Evolutionary conservation across 108 stramenopile genomes (phyloP), one percentile per base, ranked within the genome.

Genomic region (Skeletonema tropicum): DNA sequence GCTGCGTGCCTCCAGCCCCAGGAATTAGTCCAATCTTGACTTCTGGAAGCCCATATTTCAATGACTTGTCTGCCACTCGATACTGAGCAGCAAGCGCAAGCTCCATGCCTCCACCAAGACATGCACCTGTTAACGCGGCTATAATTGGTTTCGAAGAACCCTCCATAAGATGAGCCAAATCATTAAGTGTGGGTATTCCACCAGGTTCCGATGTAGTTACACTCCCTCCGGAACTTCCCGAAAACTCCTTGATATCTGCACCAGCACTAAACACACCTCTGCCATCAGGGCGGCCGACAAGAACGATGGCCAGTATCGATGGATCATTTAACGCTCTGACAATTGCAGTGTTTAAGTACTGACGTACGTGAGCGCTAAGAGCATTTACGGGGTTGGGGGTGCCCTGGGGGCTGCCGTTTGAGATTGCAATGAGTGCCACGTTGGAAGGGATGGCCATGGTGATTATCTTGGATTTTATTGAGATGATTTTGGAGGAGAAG

Each of bases 181-280:
- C 90, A 17, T 82, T 76, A 67, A 96, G 75, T 6, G 86, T 83
- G 1, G 79, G 80, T 36, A 83, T 74, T 71, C 57, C 66, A 10
- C 42, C 64, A 15, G 55, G 46, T 14, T 58, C 73, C 32, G 77
- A 67, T 32, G 74, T 59, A n/a, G 80, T 60, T 5, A 63, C 33
- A 12, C 58, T 68, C 31, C 74, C 68, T 25, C 67, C 39, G 10
- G 42, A 29, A 65, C 48, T 66, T 60, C 64, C 70, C 4, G 76
- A 77, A 81, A 99, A 98, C 90, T 98, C 97, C 11, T 83, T 90
- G 74, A 99, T 94, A 84, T 99, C 99, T 12, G 99, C 99, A 29
- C 99, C 99, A 1, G 98, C 98, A 49, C 97, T 95, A 76, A 98
- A 99, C 80, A 86, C 90, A 46, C 66, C 60, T 29, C 66, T 64